Conservation (phyloP, 176 grass and related monocot species). For the Chloris gayana region DNA sequence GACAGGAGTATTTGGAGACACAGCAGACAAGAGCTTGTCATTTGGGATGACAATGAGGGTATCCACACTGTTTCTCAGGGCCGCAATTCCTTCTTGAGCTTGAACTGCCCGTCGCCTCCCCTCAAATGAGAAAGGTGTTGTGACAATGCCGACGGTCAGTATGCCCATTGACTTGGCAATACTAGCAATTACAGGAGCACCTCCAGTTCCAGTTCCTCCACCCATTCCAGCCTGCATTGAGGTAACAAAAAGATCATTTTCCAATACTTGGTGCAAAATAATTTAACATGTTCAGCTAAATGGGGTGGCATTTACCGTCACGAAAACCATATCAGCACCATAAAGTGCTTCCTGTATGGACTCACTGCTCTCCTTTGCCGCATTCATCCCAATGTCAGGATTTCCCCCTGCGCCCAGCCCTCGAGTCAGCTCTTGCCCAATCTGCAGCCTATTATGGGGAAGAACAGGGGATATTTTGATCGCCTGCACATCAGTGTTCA, state of each 20-base stretch:
- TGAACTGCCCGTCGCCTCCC: constrained; percentile 80
- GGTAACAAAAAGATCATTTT: background rate
- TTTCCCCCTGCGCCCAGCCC: constrained; percentile 83
- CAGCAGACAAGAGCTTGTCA: constrained; percentile 81
- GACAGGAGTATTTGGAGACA: constrained; percentile 84
- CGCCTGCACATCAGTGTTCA: constrained; percentile 87
- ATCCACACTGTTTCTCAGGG: constrained; percentile 80
- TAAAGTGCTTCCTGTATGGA: constrained; percentile 71
- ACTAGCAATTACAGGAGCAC: constrained; percentile 77
- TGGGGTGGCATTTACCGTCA: constrained; percentile 59
- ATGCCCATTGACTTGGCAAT: constrained; percentile 89
- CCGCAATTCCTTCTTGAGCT: constrained; percentile 88
- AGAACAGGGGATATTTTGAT: constrained; percentile 78
- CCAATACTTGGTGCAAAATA: background rate
- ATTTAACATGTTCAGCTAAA: constrained; percentile 19
- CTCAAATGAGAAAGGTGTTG: constrained; percentile 87
- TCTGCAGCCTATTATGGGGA: constrained; percentile 75
- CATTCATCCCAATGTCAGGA: constrained; percentile 92
- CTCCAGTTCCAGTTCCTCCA: constrained; percentile 88
- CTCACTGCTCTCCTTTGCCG: constrained; percentile 71
- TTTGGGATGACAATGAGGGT: constrained; percentile 96
- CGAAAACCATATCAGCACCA: constrained; percentile 88
- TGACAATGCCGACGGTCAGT: constrained; percentile 82
- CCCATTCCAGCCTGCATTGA: constrained; percentile 88
- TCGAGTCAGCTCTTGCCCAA: constrained; percentile 78